Evolutionary conservation across 73 alveolate genomes (phyloP).

Genomic region (Urostyla sp.): DNA sequence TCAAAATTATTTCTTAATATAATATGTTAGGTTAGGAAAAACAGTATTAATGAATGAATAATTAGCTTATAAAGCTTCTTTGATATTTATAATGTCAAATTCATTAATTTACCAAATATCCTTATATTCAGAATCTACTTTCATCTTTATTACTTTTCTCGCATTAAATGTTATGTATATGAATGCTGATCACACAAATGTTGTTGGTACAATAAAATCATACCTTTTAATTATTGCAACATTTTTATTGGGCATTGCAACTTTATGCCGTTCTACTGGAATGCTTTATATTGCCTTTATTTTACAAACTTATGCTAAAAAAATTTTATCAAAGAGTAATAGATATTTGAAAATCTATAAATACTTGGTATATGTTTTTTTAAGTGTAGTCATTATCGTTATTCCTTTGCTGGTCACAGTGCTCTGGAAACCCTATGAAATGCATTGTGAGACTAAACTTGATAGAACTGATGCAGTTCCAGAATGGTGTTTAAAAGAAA

Average conservation of each 20-base stretch:
- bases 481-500: conserved; percentile 40
- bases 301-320: not conserved
- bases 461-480: conserved; percentile 59
- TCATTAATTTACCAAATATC: conserved; percentile 41
- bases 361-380: conserved; percentile 2
- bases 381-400: conserved; percentile 1
- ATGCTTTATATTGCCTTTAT: conserved; percentile 37
- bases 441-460: conserved; percentile 61
- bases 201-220: conserved; percentile 6
- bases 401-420: conserved; percentile 26
- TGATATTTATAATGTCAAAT: conserved; percentile 32
- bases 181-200: conserved; percentile 5
- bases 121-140: conserved; percentile 27
- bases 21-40: conserved; percentile 23
- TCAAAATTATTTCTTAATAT: not conserved
- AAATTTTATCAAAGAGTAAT: conserved; percentile 24
- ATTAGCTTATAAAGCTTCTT: conserved; percentile 48
- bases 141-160: conserved; percentile 33
- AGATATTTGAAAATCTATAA: conserved; percentile 46
- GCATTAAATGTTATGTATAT: conserved; percentile 19
- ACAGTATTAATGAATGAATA: conserved; percentile 28
- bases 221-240: conserved; percentile 31
- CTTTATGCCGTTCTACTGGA: conserved; percentile 28
- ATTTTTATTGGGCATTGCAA: conserved; percentile 11
- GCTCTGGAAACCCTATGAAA: conserved; percentile 46